A percentile compares a stretch with the other conserved stretches of the same genome.
Conservation (phyloP, 192 early-diverging fungal species). For the Pecoramyces ruminantium region DNA sequence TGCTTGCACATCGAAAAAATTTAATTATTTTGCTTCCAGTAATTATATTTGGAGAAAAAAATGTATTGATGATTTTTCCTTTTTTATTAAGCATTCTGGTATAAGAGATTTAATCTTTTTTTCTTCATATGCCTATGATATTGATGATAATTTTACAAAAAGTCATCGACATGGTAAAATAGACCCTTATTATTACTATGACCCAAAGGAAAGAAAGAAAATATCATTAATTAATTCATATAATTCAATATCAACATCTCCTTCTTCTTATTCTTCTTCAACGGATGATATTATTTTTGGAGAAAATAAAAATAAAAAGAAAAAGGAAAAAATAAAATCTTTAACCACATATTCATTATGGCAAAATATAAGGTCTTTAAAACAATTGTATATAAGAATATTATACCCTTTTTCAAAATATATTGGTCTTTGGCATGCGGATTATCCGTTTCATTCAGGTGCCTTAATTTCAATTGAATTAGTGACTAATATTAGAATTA, state of each 20-base stretch:
- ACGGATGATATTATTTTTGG: neutral
- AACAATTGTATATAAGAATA: neutral
- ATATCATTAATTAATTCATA: neutral
- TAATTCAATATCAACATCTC: neutral
- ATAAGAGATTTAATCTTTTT: neutral
- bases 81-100: neutral
- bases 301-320: neutral
- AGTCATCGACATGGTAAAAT: neutral
- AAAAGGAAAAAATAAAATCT: neutral
- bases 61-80: neutral
- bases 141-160: neutral
- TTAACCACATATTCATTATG: neutral
- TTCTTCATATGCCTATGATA: neutral
- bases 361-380: neutral
- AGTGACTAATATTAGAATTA: neutral
- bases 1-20: neutral
- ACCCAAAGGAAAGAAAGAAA: neutral
- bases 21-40: neutral
- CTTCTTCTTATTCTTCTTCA: neutral
- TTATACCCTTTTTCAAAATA: neutral
- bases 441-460: neutral
- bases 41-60: neutral
- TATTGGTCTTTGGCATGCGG: neutral
- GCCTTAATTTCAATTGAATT: neutral
- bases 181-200: neutral